Conservation (phyloP, 345 rosid genomes). For the Moringa oleifera region DNA sequence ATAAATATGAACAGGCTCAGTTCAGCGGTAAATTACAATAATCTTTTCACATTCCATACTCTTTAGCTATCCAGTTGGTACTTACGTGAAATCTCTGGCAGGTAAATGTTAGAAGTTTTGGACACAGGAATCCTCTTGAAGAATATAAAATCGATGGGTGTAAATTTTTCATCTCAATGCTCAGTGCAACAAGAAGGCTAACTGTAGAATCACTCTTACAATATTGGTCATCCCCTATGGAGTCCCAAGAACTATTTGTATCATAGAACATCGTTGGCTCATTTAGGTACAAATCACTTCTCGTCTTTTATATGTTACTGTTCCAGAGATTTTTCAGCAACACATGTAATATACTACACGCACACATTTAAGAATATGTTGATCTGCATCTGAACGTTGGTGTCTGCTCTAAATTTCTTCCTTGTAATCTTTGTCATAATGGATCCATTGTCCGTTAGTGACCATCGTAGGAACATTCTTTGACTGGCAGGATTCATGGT, state of each 20-base stretch:
- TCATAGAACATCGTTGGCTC: conserved; percentile 7
- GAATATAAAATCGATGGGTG: conserved; percentile 97
- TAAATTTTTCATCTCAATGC: conserved; percentile 93
- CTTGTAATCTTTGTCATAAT: too few species aligned
- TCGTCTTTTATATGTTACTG: not conserved
- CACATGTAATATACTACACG: too few species aligned
- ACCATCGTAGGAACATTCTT: too few species aligned
- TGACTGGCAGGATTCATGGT: not conserved
- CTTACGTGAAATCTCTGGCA: conserved; percentile 26
- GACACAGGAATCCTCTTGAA: conserved; percentile 96
- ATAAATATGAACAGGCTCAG: conserved; percentile 89
- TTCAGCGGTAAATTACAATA: conserved; percentile 57
- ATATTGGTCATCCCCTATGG: conserved; percentile 79
- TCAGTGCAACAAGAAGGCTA: conserved; percentile 83
- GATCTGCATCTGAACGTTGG: too few species aligned
- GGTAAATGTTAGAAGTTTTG: conserved; percentile 95
- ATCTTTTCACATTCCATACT: conserved; percentile 4
- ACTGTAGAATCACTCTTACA: conserved; percentile 72
- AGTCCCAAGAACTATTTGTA: conserved; percentile 57
- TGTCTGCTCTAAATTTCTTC: too few species aligned
- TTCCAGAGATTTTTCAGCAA: too few species aligned
- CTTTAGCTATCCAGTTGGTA: conserved; percentile 5
- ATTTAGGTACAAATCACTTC: too few species aligned
- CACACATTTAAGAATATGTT: too few species aligned
- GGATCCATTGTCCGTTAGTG: too few species aligned